These are phyloP conservation scores for Trichoderma asperelloides DNA, from an alignment of 495 filamentous ascomycete species.

Conservation along the genomic window DNA sequence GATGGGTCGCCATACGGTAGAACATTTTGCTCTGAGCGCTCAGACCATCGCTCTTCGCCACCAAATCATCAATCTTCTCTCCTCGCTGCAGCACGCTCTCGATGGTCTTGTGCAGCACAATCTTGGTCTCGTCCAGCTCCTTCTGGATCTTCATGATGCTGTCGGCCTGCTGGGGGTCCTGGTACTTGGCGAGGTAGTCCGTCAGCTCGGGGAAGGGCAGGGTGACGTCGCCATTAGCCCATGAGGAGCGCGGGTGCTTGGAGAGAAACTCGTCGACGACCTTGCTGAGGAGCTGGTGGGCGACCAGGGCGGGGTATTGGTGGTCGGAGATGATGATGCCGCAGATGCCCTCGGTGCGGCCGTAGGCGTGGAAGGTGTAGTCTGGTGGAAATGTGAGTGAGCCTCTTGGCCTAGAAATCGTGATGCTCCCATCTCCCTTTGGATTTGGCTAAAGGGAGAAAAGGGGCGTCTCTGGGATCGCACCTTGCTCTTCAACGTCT, in stretches of 20 bases:
- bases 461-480: constrained; percentile 5
- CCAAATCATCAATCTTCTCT: constrained; percentile 85
- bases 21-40: constrained; percentile 94
- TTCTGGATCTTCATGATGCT: constrained; percentile 92
- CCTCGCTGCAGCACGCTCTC: constrained; percentile 78
- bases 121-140: constrained; percentile 97
- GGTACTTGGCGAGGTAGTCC: constrained; percentile 80
- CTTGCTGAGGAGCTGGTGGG: constrained; percentile 90
- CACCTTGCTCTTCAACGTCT: constrained; percentile 82
- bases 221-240: constrained; percentile 42
- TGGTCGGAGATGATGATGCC: constrained; percentile 85
- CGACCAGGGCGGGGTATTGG: constrained; percentile 81
- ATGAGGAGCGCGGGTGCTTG: constrained; percentile 61
- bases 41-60: constrained; percentile 79
- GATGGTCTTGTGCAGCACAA: constrained; percentile 94
- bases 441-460: neutral
- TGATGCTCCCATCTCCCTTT: neutral
- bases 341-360: constrained; percentile 74
- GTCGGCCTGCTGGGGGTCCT: constrained; percentile 81
- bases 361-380: constrained; percentile 86
- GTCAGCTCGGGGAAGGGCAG: constrained; percentile 61
- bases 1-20: constrained; percentile 52
- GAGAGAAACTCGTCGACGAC: constrained; percentile 88
- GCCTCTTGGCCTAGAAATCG: constrained; percentile 15
- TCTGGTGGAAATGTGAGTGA: constrained; percentile 21